Base-by-base conservation (phyloP, 2,329 filamentous ascomycete genomes). In the Lasiodiplodia sp. region DNA sequence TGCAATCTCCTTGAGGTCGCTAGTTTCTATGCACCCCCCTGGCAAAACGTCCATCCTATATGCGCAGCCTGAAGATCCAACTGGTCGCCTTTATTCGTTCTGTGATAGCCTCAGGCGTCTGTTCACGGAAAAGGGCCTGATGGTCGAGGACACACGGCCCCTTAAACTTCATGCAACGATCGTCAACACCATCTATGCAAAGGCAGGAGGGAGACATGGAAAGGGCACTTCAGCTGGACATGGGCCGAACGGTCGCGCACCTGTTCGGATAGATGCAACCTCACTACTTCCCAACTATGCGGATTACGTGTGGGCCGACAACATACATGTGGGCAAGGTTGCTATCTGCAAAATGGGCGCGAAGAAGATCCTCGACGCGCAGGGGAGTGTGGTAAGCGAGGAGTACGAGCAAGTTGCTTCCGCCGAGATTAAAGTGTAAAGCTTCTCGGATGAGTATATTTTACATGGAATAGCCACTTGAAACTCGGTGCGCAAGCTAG, bases 321-420 rank as follows among this genome's bases (percentile, higher is more conserved):
- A 88, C 63, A 82, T 95, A 28, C 81, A 83, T 18, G 77, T 97
- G n/a, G 88, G 93, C 68, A 87, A 84, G 69, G 80, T 97, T 51
- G 89, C 90, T 60, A 89, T 97, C 47, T 97, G 93, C 77, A 89
- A 88, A 76, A 97, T 97, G 94, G 93, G 94, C 0, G 93, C 93
- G 11, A 91, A 89, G 83, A 89, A 87, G 73, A 81, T 88, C 21
- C 0, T 57, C 21, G 31, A 34, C 23, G 53, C 28, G n/a, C 34
- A 34, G 31, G 60, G 60, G 11, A 7, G 16, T 52, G 28, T 64
- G n/a, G 34, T 44, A 8, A 14, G 31, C 34, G 63, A 66, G 63
- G 63, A 53, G 34, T 66, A 66, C 21, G 60, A 64, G 18, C 44
- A 64, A 6, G 31, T 38, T 52, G 47, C 44, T 16, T 28, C 60